Evolutionary conservation across 148 eudicot species (phyloP), one percentile per base, ranked within the genome.

Genomic region (Persicaria maculosa): DNA sequence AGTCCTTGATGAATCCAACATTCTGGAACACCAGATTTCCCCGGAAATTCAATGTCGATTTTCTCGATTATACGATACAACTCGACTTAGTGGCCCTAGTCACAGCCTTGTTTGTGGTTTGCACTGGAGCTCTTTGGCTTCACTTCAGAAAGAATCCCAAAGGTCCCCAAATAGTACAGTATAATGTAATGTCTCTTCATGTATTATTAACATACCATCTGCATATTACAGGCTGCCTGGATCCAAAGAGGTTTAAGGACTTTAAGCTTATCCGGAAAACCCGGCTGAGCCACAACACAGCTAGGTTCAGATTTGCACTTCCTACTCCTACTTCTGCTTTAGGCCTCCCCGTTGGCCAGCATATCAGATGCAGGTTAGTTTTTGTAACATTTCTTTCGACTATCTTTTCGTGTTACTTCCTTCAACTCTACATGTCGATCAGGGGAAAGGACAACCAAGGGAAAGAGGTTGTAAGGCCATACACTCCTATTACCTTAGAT

Each of bases 301-400:
- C 76, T 17, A 85, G 70, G 68, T 83, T 85, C 72, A 80, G 70
- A 71, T 85, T 85, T 75, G 78, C 72, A 6, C 86, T 86, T 12
- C 83, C 85, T 3, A 81, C 81, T 8, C 85, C 85, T n/a, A 31
- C 75, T 36, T 83, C 88, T 47, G 77, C 81, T 4, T 61, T 85
- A 50, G 86, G 86, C 47, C 85, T 85, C 69, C 84, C 88, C 48
- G 55, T 81, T 59, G 88, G 88, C 15, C 84, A 80, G 44, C 71
- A 83, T 48, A 78, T 85, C 70, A 79, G 79, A 68, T 85, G 88
- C 88, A 85, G 84, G 84, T 85, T 45, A 19, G 61, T 50, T 15
- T 19, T 4, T 12, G 4, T 20, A 45, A 9, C 17, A 10, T 2
- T 9, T 68, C 46, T 2, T 9, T 68, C 46, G 10, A 7, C 11